Evolutionary conservation across 768 basidiomycete genomes (phyloP), one percentile per base, ranked within the genome.

Genomic region (Leccinum sublutescens): DNA sequence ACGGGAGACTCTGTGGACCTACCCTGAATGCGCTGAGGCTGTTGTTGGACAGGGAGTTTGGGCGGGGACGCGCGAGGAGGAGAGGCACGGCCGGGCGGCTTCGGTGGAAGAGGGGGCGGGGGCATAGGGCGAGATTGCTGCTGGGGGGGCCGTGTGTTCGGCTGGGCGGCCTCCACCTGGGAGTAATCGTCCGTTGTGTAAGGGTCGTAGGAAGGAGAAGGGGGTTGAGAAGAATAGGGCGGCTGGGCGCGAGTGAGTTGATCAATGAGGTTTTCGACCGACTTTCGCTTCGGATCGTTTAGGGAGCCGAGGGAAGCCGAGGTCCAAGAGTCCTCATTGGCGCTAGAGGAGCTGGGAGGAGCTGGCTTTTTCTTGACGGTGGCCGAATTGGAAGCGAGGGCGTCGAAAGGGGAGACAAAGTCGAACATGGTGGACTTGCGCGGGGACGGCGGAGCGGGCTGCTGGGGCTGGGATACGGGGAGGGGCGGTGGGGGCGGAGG

Each of bases 391-490:
- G 84, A 63, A n/a, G 74, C 80, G 50, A 93, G 80, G 25, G 89
- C 91, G 64, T 94, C 91, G 65, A 93, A 93, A 2, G 92, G 87
- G 52, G 90, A 91, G 52, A 88, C 80, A 61, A 90, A 93, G 40
- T 93, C 90, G 65, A 94, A 94, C 82, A 92, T 85, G 52, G 89
- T 85, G 52, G 89, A 88, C 72, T 88, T 87, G 66, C 85, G 87
- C 23, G 87, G 82, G 45, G 88, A 86, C 31, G 89, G 83, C 0
- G 87, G 84, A 3, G 82, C 76, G 58, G 78, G 82, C 52, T 79
- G 80, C 52, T 63, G 69, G 12, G 70, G 69, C 47, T 66, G 68
- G 45, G 68, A 64, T 53, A 66, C 68, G 19, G 69, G 56, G 15
- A 64, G 27, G 0, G 66, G 50, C 47, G 68, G 69, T 0, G 69